These are phyloP conservation scores for Schizophyllum amplum DNA, from an alignment of 1,284 basidiomycete species.

Conservation along the genomic window DNA sequence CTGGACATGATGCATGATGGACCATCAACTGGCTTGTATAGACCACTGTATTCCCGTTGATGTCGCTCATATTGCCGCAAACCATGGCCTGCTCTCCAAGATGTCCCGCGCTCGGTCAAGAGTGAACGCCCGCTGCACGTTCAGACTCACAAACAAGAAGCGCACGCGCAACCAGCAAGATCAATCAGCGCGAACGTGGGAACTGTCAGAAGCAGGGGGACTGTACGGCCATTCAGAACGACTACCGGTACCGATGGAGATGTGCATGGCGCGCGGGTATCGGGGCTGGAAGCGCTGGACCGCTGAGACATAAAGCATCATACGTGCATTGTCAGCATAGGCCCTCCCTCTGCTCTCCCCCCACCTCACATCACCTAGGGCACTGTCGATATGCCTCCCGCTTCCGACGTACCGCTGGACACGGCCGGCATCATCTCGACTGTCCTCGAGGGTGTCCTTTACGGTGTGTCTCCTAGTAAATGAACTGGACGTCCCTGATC, in stretches of 20 bases:
- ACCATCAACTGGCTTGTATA: not conserved
- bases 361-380: not conserved
- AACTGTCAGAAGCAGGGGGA: not conserved
- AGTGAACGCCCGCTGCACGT: not conserved
- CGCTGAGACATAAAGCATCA: not conserved
- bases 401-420: not conserved
- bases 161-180: not conserved
- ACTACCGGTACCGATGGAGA: not conserved
- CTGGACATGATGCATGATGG: not conserved
- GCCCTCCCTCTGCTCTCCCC: not conserved
- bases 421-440: conserved; percentile 8
- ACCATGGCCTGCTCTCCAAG: not conserved
- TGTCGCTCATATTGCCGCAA: not conserved
- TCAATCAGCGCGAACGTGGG: not conserved
- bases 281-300: not conserved
- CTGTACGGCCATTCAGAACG: not conserved
- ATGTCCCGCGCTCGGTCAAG: too few species aligned
- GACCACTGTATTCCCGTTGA: not conserved
- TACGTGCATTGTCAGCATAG: not conserved
- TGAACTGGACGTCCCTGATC: not conserved
- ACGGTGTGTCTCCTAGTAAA: not conserved
- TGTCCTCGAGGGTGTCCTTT: conserved; percentile 7
- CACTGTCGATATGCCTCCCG: not conserved
- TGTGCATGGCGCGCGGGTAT: not conserved
- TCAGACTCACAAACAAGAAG: not conserved